A percentile compares a stretch with the other conserved stretches of the same genome.
Evolutionary conservation across 192 early-diverging fungal species (phyloP).

Genomic region (Rhizophagus clarus): DNA sequence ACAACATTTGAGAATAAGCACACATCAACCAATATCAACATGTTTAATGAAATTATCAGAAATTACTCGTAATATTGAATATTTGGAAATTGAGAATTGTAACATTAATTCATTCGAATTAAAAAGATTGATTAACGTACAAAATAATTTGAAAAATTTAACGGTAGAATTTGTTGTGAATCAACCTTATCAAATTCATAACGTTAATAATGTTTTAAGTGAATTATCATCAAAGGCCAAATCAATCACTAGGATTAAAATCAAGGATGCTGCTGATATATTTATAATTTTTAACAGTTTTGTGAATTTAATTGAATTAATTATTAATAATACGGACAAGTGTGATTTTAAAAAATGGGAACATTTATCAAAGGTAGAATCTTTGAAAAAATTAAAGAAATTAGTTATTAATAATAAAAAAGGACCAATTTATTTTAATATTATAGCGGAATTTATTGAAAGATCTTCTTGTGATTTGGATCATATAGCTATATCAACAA

Average conservation of each 20-base stretch:
- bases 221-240: background rate
- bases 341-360: background rate
- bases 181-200: background rate
- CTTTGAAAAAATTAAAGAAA: background rate
- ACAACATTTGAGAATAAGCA: background rate
- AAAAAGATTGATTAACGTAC: background rate
- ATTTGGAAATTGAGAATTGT: background rate
- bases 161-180: background rate
- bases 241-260: background rate
- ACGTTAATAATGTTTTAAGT: background rate
- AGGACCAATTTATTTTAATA: background rate
- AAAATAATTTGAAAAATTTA: background rate
- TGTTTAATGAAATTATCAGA: background rate
- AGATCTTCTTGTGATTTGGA: background rate
- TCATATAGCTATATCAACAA: background rate
- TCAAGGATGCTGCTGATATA: background rate
- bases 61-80: background rate
- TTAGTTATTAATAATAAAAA: background rate
- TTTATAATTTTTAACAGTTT: background rate
- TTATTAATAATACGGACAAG: background rate
- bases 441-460: background rate
- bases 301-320: background rate
- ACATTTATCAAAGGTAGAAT: background rate
- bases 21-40: background rate
- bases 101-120: background rate